phyloP scores from a whole-genome alignment of 208 protist species.

The Tetramitus jugosus region DNA sequence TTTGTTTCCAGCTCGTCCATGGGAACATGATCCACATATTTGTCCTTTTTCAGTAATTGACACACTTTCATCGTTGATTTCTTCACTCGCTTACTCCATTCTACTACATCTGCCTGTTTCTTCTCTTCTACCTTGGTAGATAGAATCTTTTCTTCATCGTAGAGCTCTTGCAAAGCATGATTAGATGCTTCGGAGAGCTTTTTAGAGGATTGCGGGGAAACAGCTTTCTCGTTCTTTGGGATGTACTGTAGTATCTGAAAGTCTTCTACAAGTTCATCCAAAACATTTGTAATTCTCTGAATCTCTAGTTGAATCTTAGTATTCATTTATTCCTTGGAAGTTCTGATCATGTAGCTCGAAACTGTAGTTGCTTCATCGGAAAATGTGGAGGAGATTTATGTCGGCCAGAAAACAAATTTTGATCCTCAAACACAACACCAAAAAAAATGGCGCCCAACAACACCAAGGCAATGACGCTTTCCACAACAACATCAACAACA shows the following conservation, averaged over 20 bases:
- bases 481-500: too few species aligned
- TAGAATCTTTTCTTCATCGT: neutral
- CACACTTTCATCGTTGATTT: conserved; percentile 1
- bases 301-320: too few species aligned
- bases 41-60: neutral
- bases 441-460: too few species aligned
- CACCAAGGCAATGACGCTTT: too few species aligned
- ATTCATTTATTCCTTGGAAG: too few species aligned
- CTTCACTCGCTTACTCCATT: neutral
- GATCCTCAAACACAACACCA: too few species aligned
- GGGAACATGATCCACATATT: neutral
- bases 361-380: too few species aligned
- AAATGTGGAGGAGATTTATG: too few species aligned
- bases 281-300: conserved; percentile 6
- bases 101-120: neutral
- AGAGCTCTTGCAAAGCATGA: neutral
- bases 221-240: neutral
- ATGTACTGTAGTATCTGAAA: neutral
- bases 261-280: neutral
- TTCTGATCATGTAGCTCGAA: too few species aligned
- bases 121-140: neutral
- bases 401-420: too few species aligned
- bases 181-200: neutral
- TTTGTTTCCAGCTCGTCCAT: neutral
- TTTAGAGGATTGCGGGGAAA: neutral